Base-by-base conservation (phyloP, 2,329 filamentous ascomycete genomes). In the Paramyrothecium roridum region DNA sequence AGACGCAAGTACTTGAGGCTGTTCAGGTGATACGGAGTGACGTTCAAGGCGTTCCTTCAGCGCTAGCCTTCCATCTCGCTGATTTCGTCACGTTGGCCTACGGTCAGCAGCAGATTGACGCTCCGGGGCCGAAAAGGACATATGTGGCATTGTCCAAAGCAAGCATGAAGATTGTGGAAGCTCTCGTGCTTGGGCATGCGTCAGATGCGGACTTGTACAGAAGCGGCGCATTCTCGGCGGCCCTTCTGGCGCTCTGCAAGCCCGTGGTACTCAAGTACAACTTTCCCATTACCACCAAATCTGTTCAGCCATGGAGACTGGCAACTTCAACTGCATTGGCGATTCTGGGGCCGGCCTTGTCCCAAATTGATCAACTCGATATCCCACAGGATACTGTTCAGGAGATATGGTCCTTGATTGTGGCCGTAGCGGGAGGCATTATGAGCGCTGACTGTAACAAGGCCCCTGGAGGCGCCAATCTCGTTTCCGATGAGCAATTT, bases 141-240 rank as follows among this genome's bases (percentile, higher is more conserved):
- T 98, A 92, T 67, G 86, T 99, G 54, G 93, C 95, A 34, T 83
- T 98, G 66, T 91, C 93, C 1, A 96, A 95, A 70, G 84, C 84
- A 20, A 86, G 88, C 56, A 95, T 96, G 81, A 76, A 80, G 2
- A 82, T 91, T 48, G 71, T 96, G 2, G 80, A 89, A 59, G 74
- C 73, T 0, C 73, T 91, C 2, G 76, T 88, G 3, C 71, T 84
- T 3, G 73, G 77, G 17, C 85, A 90, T 59, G 80, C 84, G 0
- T 70, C 74, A 0, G 84, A 89, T 22, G 66, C 76, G n/a, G 84
- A 89, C 37, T 83, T 96, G 0, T 92, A 93, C 65, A 76, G 75
- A 1, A 86, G 85, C 48, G 85, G 85, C 1, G 85, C 90, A 1
- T 78, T 96, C 22, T 72, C 83, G 2, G 77, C 80, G 8, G 85